These are phyloP conservation scores for Ophiorrhiza pumila DNA, from an alignment of 257 asterid genomes.

Conservation along the genomic window DNA sequence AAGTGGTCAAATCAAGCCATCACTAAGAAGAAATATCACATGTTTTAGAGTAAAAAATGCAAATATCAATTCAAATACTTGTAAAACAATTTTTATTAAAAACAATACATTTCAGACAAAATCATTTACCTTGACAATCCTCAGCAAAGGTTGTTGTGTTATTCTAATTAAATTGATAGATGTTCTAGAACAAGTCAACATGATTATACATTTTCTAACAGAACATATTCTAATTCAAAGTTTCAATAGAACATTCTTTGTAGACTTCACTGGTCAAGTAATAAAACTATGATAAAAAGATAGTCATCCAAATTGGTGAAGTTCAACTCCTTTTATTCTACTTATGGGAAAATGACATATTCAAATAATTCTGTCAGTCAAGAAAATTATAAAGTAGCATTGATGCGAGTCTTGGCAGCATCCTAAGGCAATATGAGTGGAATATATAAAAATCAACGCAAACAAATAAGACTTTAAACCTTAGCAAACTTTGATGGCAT, in stretches of 20 bases:
- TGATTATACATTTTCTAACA: neutral
- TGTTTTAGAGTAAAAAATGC: neutral
- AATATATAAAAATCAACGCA: neutral
- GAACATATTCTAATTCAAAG: too few species aligned
- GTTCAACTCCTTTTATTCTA: too few species aligned
- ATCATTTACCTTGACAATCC: neutral
- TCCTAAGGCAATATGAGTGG: neutral
- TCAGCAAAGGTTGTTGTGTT: neutral
- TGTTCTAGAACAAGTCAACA: constrained; percentile 8
- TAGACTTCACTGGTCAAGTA: neutral
- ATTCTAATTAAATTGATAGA: too few species aligned
- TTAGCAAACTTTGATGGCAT: constrained; percentile 13
- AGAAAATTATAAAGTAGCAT: neutral
- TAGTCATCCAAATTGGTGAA: neutral
- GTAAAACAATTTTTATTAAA: neutral
- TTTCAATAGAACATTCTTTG: too few species aligned
- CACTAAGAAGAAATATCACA: neutral
- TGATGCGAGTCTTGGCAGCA: neutral
- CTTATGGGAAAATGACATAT: neutral
- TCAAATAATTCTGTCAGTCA: constrained; percentile 10
- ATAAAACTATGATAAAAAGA: neutral
- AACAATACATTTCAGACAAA: neutral
- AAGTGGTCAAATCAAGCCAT: constrained; percentile 1
- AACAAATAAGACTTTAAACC: neutral
- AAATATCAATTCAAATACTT: neutral